A percentile compares a stretch with the other conserved stretches of the same genome.
Evolutionary conservation across 306 rosid species (phyloP).

Genomic region (Vigna hirtella): DNA sequence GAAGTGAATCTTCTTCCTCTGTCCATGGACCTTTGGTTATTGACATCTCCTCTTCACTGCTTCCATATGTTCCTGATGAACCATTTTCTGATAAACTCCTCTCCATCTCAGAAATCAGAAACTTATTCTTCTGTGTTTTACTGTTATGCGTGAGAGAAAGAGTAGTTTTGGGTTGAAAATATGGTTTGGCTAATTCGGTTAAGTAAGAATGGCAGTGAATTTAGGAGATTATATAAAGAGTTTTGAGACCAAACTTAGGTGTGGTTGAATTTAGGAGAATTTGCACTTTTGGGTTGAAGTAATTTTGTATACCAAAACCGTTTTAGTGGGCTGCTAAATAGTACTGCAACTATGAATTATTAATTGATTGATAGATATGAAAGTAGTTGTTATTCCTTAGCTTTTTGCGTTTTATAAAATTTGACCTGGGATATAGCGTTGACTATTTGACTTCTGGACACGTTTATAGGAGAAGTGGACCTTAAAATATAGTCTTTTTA

Average conservation of each 20-base stretch:
- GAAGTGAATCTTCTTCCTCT: conserved; percentile 64
- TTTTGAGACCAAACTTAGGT: neutral
- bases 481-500: neutral
- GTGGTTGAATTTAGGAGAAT: conserved; percentile 35
- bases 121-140: neutral
- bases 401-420: neutral
- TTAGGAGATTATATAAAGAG: conserved; percentile 23
- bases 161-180: neutral
- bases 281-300: neutral
- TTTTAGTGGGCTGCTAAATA: conserved; percentile 28
- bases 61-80: neutral
- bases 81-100: conserved; percentile 27
- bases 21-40: conserved; percentile 71
- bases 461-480: conserved; percentile 17
- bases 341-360: neutral
- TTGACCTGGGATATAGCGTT: conserved; percentile 31
- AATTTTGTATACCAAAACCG: neutral
- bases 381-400: neutral
- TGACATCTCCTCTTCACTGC: conserved; percentile 41
- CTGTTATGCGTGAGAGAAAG: neutral
- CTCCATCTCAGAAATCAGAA: conserved; percentile 1
- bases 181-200: neutral
- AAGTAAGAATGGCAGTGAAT: neutral
- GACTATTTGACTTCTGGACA: conserved; percentile 43
- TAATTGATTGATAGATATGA: neutral